phyloP scores from a whole-genome alignment of 306 rosid genomes.

The Prunus mume region DNA sequence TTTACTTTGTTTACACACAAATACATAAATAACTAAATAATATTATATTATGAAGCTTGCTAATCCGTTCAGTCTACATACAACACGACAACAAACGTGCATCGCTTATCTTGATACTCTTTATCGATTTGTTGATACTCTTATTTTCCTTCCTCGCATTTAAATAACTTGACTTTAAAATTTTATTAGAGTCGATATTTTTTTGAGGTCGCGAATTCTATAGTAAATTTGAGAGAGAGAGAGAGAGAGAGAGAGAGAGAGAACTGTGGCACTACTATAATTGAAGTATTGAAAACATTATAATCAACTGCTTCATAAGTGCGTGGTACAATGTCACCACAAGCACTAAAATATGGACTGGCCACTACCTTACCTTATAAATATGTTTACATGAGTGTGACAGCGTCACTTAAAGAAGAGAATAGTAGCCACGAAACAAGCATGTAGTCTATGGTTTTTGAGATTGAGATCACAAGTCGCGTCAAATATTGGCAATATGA shows the following conservation, averaged over 20 bases:
- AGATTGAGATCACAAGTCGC: not conserved
- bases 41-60: not conserved
- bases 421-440: conserved; percentile 9
- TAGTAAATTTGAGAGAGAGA: not conserved
- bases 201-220: not conserved
- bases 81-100: not conserved
- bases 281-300: not conserved
- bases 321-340: conserved; percentile 11
- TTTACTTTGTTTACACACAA: not conserved
- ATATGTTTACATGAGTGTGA: conserved; percentile 9
- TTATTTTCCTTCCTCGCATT: not conserved
- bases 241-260: not conserved
- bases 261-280: not conserved
- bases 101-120: not conserved
- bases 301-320: conserved; percentile 11
- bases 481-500: not conserved
- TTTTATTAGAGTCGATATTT: too few relatives aligned
- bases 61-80: not conserved
- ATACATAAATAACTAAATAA: too few relatives aligned
- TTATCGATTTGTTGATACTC: not conserved
- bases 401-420: conserved; percentile 27
- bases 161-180: not conserved
- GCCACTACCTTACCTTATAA: not conserved
- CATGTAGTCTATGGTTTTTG: too few relatives aligned
- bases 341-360: conserved; percentile 10